phyloP scores from a whole-genome alignment of 2,329 filamentous ascomycete genomes.

The Thelonectria blattea region DNA sequence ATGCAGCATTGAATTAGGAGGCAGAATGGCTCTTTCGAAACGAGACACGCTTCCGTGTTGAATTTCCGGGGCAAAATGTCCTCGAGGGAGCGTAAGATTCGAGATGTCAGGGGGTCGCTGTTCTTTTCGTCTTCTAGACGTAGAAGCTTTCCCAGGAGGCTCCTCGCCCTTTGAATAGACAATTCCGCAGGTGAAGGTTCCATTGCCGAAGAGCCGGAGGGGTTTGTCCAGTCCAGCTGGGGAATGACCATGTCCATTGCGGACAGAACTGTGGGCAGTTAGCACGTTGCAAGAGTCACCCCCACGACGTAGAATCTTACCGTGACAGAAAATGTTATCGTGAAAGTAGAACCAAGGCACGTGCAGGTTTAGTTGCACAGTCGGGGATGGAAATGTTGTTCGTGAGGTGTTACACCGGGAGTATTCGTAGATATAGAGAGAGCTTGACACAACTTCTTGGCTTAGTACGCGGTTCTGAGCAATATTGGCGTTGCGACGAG shows the following conservation, averaged over 20 bases:
- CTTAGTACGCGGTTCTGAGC: too few relatives aligned
- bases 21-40: not conserved
- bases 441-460: too few relatives aligned
- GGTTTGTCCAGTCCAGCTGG: too few relatives aligned
- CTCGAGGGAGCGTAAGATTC: too few relatives aligned
- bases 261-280: not conserved
- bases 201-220: too few relatives aligned
- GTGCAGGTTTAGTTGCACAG: not conserved
- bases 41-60: not conserved
- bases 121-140: too few relatives aligned
- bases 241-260: not conserved
- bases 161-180: not conserved
- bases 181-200: not conserved
- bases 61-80: not conserved
- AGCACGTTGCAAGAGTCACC: not conserved
- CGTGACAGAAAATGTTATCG: not conserved
- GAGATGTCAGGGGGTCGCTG: not conserved
- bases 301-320: not conserved
- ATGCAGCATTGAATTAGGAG: not conserved
- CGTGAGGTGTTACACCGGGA: not conserved
- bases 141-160: not conserved
- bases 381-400: not conserved
- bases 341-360: constrained; percentile 5
- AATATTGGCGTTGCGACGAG: too few relatives aligned
- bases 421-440: too few relatives aligned